phyloP scores from a whole-genome alignment of 148 eudicot species.

The Dianthus caryophyllus region DNA sequence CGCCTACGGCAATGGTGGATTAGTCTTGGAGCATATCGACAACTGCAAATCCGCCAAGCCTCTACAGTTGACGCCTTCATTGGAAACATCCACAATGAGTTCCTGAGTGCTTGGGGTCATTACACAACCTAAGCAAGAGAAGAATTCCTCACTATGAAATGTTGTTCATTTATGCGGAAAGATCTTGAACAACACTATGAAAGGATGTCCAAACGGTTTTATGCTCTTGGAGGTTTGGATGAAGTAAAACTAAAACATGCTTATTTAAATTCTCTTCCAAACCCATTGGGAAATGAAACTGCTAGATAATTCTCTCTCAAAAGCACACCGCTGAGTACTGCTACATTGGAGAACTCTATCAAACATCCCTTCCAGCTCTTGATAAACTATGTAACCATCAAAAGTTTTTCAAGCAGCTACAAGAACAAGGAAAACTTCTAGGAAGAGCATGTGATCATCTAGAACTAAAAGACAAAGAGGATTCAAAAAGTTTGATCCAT shows the following conservation, averaged over 20 bases:
- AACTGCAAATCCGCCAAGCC: no score
- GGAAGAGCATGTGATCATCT: background rate
- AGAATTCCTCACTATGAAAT: no score
- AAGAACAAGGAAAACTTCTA: background rate
- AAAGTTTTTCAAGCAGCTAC: background rate
- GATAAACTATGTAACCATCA: background rate
- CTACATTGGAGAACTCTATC: background rate
- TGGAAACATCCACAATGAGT: background rate
- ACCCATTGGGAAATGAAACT: background rate
- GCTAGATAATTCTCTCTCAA: no score
- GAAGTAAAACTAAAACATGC: background rate
- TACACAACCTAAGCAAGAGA: no score
- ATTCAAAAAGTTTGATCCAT: background rate
- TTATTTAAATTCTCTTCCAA: background rate
- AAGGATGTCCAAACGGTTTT: background rate
- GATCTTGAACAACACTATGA: no score
- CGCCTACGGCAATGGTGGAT: no score
- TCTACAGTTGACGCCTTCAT: background rate
- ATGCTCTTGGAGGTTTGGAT: slow-evolving; percentile 1
- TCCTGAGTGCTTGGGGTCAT: background rate
- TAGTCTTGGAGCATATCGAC: no score
- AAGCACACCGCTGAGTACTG: background rate
- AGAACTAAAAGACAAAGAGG: background rate
- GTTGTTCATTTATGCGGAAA: no score
- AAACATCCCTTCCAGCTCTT: background rate